phyloP scores from a whole-genome alignment of 2,329 filamentous ascomycete species.

The Aspergillus floridensis region DNA sequence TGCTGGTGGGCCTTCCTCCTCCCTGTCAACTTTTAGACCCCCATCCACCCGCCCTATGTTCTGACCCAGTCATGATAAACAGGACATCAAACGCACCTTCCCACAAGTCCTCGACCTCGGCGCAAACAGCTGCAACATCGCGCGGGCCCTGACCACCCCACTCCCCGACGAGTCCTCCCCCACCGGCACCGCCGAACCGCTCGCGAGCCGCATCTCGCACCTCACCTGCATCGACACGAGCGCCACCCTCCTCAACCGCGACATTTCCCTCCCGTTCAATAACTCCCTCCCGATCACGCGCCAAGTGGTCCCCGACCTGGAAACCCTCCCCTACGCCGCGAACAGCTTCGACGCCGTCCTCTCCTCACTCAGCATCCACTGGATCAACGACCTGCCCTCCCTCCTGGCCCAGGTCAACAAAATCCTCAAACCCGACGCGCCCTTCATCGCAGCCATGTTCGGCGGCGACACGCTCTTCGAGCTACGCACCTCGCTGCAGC shows the following conservation, averaged over 20 bases:
- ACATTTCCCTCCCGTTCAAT: conserved; percentile 67
- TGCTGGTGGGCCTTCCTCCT: conserved; percentile 60
- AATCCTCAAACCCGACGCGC: conserved; percentile 81
- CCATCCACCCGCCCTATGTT: no score
- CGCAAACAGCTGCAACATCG: conserved; percentile 93
- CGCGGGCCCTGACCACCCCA: conserved; percentile 69
- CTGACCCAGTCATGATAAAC: no score
- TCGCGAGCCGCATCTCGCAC: conserved; percentile 68
- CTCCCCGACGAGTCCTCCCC: conserved; percentile 60
- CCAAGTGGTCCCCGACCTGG: conserved; percentile 64
- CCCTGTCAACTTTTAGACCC: no score
- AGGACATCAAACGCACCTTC: conserved; percentile 92
- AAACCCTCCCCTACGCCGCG: conserved; percentile 71
- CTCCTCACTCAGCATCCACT: conserved; percentile 86
- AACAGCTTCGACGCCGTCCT: conserved; percentile 85
- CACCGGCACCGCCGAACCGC: conserved; percentile 45
- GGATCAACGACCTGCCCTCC: conserved; percentile 94
- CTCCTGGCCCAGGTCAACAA: conserved; percentile 80
- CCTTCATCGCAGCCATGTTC: conserved; percentile 94
- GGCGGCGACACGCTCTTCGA: conserved; percentile 93
- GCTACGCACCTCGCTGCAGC: conserved; percentile 85
- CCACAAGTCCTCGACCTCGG: conserved; percentile 84
- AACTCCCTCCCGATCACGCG: conserved; percentile 68
- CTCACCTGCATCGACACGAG: conserved; percentile 83
- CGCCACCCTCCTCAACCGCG: conserved; percentile 72